Evolutionary conservation across 202 grass and related monocot genomes (phyloP).

Genomic region (Panicum hallii): DNA sequence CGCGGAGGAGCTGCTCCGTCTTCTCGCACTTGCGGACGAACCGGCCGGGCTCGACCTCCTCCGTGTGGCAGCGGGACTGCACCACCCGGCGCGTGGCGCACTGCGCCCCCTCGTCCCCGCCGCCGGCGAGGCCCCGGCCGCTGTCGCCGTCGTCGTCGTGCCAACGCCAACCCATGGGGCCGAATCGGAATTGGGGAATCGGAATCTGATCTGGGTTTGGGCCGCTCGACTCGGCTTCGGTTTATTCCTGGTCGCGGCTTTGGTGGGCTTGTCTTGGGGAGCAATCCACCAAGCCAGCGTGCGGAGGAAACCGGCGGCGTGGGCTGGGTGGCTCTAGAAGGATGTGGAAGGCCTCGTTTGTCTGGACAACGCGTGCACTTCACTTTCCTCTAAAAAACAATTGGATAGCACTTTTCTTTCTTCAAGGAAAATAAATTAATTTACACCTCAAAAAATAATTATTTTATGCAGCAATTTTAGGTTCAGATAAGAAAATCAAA

Average conservation of each 20-base stretch:
- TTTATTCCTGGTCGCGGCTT: neutral
- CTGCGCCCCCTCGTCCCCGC: slow-evolving; percentile 12
- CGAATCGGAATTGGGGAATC: slow-evolving; percentile 32
- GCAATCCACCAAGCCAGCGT: slow-evolving; percentile 36
- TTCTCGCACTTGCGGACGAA: slow-evolving; percentile 91
- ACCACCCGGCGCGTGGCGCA: slow-evolving; percentile 66
- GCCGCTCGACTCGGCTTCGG: neutral
- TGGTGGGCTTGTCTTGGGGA: slow-evolving; percentile 45
- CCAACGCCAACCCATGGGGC: slow-evolving; percentile 80
- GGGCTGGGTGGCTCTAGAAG: slow-evolving; percentile 38
- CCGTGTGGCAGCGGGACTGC: slow-evolving; percentile 72
- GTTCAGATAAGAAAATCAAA: neutral
- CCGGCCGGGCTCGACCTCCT: slow-evolving; percentile 87
- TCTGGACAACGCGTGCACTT: neutral
- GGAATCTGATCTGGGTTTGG: slow-evolving; percentile 12
- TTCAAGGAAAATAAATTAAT: neutral
- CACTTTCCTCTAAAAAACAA: neutral
- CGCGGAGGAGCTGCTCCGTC: slow-evolving; percentile 76
- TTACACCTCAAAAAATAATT: no score
- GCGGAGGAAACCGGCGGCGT: neutral
- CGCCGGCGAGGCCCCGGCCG: slow-evolving; percentile 49
- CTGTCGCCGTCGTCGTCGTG: slow-evolving; percentile 50
- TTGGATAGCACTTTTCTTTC: neutral
- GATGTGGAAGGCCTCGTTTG: slow-evolving; percentile 25
- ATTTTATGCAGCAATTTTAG: neutral